Conservation (phyloP, 169 alveolate species). For the Plasmodium malariae region DNA sequence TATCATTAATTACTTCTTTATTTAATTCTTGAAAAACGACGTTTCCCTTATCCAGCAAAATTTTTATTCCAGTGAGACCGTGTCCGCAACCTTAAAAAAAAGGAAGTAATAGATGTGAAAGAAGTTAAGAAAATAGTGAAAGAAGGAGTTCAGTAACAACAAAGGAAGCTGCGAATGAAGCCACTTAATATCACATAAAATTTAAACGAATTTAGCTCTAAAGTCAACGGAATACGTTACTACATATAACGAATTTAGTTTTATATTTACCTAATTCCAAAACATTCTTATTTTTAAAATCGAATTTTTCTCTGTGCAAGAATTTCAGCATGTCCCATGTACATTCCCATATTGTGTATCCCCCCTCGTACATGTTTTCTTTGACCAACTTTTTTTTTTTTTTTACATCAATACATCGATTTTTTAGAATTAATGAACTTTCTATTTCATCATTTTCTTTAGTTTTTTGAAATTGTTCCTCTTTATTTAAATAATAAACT, state of each 20-base stretch:
- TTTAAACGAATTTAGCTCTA: no score
- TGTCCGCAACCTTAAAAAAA: constrained; percentile 57
- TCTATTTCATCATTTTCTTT: constrained; percentile 32
- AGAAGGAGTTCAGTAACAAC: no score
- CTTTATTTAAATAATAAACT: constrained; percentile 56
- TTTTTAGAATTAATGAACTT: constrained; percentile 49
- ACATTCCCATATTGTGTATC: constrained; percentile 77
- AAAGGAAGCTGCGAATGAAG: no score
- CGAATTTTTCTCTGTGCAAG: constrained; percentile 26
- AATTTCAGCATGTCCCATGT: constrained; percentile 76
- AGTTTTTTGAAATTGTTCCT: constrained; percentile 50
- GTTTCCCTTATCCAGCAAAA: constrained; percentile 38
- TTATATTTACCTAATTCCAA: constrained; percentile 56
- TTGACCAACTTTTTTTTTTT: constrained; percentile 43
- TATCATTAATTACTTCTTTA: constrained; percentile 66
- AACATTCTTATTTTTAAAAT: constrained; percentile 41
- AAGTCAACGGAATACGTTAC: no score
- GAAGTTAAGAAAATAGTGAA: no score
- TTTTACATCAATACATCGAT: constrained; percentile 20
- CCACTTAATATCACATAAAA: no score
- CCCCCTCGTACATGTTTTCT: constrained; percentile 64
- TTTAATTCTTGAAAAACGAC: constrained; percentile 74
- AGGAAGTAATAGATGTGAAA: background rate
- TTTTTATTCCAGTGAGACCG: constrained; percentile 54
- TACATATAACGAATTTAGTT: no score